Base-by-base conservation (phyloP, 2,329 filamentous ascomycete genomes). In the Calycina marina region DNA sequence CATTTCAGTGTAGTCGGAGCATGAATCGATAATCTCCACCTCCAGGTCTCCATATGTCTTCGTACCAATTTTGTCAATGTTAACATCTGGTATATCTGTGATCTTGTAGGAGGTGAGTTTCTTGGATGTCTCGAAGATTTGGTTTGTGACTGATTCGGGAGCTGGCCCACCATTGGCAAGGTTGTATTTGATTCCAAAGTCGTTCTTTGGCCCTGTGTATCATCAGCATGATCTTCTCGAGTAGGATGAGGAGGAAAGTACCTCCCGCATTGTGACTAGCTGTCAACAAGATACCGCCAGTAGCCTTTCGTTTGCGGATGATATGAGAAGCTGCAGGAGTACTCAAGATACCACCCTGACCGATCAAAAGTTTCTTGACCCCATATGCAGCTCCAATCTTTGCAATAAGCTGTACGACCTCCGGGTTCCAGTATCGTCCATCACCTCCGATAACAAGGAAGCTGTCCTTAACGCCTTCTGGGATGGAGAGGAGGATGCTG, bases 141-240 rank as follows among this genome's bases (percentile, higher is more conserved):
- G 93, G 74, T 98, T 92, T 46, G 90, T 98, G 45, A 98, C 83
- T 34, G 81, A 78, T 60, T 98, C 90, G 37, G 90, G 90, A 35
- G 90, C 90, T 26, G 90, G 90, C 35, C 86, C 90, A 49, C 90
- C 90, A 54, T 98, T 96, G 57, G 84, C 68, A 38, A 98, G 69
- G 69, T 98, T 98, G 72, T 98, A 98, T 67, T 98, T 98, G 76
- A 98, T 98, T 49, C 90, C 90, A 51, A 98, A 98, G 61, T 98
- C 90, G 56, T 90, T 80, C 48, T 73, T 79, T 40, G 90, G 90
- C 31, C 86, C 84, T 93, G 47, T 8, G 28, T 22, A 14, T 20
- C 24, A 15, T 14, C 11, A 5, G 29, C 4, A 10, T 9, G 3
- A 4, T 17, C 18, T 26, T 15, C n/a, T 30, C 30, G 17, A 18